These are phyloP conservation scores for Naganishia albida DNA, from an alignment of 1,284 basidiomycete genomes.

Conservation along the genomic window DNA sequence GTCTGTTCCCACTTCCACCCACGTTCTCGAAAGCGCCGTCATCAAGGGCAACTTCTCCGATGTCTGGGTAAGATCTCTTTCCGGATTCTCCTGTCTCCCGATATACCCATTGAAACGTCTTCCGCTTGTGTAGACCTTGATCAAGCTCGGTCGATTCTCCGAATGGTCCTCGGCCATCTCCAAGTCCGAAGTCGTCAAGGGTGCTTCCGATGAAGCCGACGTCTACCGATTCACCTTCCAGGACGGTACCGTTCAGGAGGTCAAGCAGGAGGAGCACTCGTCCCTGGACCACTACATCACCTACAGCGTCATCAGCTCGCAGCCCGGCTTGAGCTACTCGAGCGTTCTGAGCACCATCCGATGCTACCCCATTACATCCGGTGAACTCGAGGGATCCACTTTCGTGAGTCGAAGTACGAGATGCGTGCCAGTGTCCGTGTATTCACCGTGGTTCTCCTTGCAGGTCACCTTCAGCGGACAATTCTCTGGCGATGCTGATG, in stretches of 20 bases:
- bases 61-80: slow-evolving; percentile 4
- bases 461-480: slow-evolving; percentile 32
- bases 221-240: slow-evolving; percentile 35
- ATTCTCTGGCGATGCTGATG: slow-evolving; percentile 42
- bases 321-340: slow-evolving; percentile 43
- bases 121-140: slow-evolving; percentile 30
- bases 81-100: too few relatives aligned
- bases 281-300: slow-evolving; percentile 46
- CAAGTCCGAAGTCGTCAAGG: slow-evolving; percentile 34
- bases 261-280: slow-evolving; percentile 48
- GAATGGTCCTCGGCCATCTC: slow-evolving; percentile 38
- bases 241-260: slow-evolving; percentile 37
- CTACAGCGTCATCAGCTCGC: slow-evolving; percentile 42
- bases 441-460: background rate
- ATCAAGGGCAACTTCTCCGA: slow-evolving; percentile 35
- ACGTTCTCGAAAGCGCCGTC: slow-evolving; percentile 42
- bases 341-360: slow-evolving; percentile 45
- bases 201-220: slow-evolving; percentile 33
- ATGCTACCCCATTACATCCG: slow-evolving; percentile 34
- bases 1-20: slow-evolving; percentile 39
- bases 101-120: too few relatives aligned
- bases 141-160: slow-evolving; percentile 45
- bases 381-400: slow-evolving; percentile 38
- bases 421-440: too few relatives aligned
- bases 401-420: slow-evolving; percentile 38